Evolutionary conservation across 345 rosid species (phyloP).

Genomic region (Salix exigua): DNA sequence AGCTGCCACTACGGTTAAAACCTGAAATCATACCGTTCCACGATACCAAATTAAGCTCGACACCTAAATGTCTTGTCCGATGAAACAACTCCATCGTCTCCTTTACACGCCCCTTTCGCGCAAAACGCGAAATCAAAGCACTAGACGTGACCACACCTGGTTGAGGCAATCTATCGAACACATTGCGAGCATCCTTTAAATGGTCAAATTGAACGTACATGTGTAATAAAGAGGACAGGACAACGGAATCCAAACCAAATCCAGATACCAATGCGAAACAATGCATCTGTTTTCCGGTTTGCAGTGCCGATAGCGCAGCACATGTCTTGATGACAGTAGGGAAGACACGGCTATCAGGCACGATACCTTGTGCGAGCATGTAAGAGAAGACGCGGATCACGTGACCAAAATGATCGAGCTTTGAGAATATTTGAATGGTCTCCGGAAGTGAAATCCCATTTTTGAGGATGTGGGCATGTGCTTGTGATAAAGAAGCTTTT

Average conservation of each 20-base stretch:
- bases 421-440: constrained; percentile 15
- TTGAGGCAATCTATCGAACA: constrained; percentile 47
- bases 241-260: constrained; percentile 15
- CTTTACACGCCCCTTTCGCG: constrained; percentile 39
- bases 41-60: constrained; percentile 46
- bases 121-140: constrained; percentile 52
- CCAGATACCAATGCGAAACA: constrained; percentile 16
- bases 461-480: constrained; percentile 37
- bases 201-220: constrained; percentile 45
- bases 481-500: constrained; percentile 25
- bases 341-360: constrained; percentile 27
- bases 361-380: constrained; percentile 15
- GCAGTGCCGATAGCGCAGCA: constrained; percentile 19
- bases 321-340: constrained; percentile 35
- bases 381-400: constrained; percentile 12
- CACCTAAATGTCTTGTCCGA: constrained; percentile 29
- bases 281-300: constrained; percentile 20
- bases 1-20: constrained; percentile 47
- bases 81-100: constrained; percentile 39
- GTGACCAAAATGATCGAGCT: constrained; percentile 9
- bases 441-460: constrained; percentile 19
- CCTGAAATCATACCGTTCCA: constrained; percentile 76
- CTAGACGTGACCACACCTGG: constrained; percentile 49
- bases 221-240: constrained; percentile 44
- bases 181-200: constrained; percentile 42